Conservation (phyloP, 2,329 filamentous ascomycete genomes). For the Neofusicoccum kwambonambiense region DNA sequence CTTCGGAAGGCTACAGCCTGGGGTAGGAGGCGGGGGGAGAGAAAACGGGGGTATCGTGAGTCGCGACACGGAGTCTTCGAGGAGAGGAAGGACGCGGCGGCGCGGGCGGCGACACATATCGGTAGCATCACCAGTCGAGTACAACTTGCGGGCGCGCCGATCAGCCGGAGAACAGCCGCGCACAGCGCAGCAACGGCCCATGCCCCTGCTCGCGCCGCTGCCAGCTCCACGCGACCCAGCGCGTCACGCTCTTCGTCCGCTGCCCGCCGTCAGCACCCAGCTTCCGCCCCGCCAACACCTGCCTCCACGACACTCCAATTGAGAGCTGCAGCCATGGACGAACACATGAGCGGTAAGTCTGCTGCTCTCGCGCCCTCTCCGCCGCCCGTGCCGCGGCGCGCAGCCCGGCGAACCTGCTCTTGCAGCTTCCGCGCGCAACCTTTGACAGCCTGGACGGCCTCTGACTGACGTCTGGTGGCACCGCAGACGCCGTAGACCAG, state of each 20-base stretch:
- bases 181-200: neutral
- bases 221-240: constrained; percentile 11
- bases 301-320: neutral
- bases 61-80: constrained; percentile 22
- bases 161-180: neutral
- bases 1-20: neutral
- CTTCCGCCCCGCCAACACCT: neutral
- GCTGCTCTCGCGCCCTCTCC: neutral
- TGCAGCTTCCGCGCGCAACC: neutral
- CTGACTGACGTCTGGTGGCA: neutral
- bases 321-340: constrained; percentile 31
- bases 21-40: neutral
- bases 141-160: neutral
- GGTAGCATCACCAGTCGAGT: constrained; percentile 7
- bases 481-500: constrained; percentile 41
- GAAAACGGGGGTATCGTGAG: constrained; percentile 18
- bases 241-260: constrained; percentile 9
- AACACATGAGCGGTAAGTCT: constrained; percentile 36
- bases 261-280: neutral
- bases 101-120: neutral
- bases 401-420: neutral
- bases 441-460: neutral
- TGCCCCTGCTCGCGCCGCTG: neutral
- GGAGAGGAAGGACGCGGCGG: neutral
- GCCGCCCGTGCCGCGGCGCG: neutral